These are phyloP conservation scores for Cercospora sp. DNA, from an alignment of 2,329 filamentous ascomycete genomes.

Conservation along the genomic window DNA sequence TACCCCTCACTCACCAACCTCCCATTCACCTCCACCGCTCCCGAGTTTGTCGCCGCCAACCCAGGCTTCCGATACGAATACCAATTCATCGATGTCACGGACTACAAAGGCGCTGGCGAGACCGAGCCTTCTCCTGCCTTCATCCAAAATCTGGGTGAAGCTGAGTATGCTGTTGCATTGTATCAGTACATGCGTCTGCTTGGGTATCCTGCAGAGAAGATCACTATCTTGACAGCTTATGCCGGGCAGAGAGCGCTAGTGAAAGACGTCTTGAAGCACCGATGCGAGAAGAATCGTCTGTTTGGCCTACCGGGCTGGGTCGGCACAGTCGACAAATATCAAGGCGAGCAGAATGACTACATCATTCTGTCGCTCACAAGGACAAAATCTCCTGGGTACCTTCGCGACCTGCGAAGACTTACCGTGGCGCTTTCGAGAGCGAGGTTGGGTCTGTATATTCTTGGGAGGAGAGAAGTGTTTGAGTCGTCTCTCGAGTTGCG, in stretches of 20 bases:
- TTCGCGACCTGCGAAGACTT: slow-evolving; percentile 87
- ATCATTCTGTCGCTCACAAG: slow-evolving; percentile 91
- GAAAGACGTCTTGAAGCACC: slow-evolving; percentile 77
- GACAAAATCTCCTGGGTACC: slow-evolving; percentile 84
- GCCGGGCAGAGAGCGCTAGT: slow-evolving; percentile 89
- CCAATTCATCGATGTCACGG: slow-evolving; percentile 92
- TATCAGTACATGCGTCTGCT: slow-evolving; percentile 97
- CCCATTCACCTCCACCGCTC: slow-evolving; percentile 66
- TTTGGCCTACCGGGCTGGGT: slow-evolving; percentile 90
- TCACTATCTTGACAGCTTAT: slow-evolving; percentile 90
- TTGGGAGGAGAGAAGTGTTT: slow-evolving; percentile 85
- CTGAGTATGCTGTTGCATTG: slow-evolving; percentile 92
- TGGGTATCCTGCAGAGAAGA: slow-evolving; percentile 80
- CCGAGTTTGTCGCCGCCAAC: slow-evolving; percentile 80
- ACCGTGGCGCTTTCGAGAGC: slow-evolving; percentile 94
- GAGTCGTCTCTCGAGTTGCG: slow-evolving; percentile 85
- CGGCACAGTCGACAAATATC: slow-evolving; percentile 96
- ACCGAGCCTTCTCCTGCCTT: slow-evolving; percentile 90
- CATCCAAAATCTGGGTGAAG: slow-evolving; percentile 93
- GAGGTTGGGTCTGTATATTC: slow-evolving; percentile 84
- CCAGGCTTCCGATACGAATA: slow-evolving; percentile 91
- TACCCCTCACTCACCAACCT: slow-evolving; percentile 80
- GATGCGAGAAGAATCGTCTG: slow-evolving; percentile 78
- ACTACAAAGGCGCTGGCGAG: slow-evolving; percentile 90
- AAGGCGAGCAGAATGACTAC: slow-evolving; percentile 99